Conservation (phyloP, 371 early-diverging fungal species). For the Haplosporangium sp. region DNA sequence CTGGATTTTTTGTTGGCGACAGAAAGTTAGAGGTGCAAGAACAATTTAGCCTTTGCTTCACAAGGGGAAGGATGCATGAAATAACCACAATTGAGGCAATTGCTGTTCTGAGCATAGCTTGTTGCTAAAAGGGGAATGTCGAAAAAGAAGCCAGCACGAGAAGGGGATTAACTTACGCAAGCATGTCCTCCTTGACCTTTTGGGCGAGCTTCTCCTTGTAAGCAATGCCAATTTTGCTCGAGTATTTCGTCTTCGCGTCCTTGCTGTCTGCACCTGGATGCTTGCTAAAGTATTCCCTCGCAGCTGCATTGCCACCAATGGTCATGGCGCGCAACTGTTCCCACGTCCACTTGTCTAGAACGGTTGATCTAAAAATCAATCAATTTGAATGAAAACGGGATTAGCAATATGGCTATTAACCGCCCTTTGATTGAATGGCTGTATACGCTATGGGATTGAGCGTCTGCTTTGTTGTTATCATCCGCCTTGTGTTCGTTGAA, state of each 20-base stretch:
- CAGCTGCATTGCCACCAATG: slow-evolving; percentile 85
- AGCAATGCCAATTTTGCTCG: slow-evolving; percentile 75
- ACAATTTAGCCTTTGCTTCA: not conserved
- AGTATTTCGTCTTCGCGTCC: slow-evolving; percentile 88
- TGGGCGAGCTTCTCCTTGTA: slow-evolving; percentile 87
- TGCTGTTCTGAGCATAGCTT: too few relatives aligned
- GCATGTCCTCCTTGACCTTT: slow-evolving; percentile 83
- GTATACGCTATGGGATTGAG: not conserved
- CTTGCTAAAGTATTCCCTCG: slow-evolving; percentile 81
- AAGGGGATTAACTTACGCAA: slow-evolving; percentile 56
- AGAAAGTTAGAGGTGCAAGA: too few relatives aligned
- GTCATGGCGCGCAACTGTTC: slow-evolving; percentile 95
- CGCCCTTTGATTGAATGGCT: not conserved
- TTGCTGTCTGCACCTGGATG: slow-evolving; percentile 57
- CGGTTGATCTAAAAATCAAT: slow-evolving; percentile 71
- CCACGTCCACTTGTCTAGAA: slow-evolving; percentile 94
- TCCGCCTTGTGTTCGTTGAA: not conserved
- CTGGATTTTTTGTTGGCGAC: slow-evolving; percentile 6
- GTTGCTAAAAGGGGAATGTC: not conserved
- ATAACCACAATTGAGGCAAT: too few relatives aligned
- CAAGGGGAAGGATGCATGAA: not conserved
- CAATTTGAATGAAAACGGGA: not conserved
- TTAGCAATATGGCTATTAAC: not conserved
- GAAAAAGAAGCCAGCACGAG: not conserved
- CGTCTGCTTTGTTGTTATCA: not conserved